Evolutionary conservation across 805 yeast genomes (phyloP).

Genomic region (Candida rishiriensis): DNA sequence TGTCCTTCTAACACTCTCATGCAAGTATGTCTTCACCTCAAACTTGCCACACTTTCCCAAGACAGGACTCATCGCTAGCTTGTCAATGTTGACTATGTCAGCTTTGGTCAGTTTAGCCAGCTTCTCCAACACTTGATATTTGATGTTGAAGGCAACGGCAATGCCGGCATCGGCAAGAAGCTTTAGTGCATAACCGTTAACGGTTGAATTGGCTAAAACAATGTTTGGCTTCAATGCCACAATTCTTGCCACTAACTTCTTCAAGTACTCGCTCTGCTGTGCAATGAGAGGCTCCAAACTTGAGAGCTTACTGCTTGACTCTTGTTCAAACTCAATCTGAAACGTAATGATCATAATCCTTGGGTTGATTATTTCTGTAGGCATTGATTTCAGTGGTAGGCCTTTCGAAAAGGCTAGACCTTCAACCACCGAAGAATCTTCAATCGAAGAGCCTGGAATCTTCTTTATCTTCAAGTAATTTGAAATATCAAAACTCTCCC

Average conservation of each 20-base stretch:
- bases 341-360: conserved; percentile 79
- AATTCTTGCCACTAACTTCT: conserved; percentile 75
- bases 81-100: conserved; percentile 81
- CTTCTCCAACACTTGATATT: conserved; percentile 76
- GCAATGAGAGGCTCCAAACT: conserved; percentile 79
- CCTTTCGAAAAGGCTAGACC: conserved; percentile 85
- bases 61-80: conserved; percentile 63
- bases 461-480: conserved; percentile 85
- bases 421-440: conserved; percentile 57
- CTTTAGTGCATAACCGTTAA: conserved; percentile 77
- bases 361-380: conserved; percentile 57
- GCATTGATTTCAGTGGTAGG: conserved; percentile 78
- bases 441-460: conserved; percentile 67
- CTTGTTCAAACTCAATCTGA: conserved; percentile 82
- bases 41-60: conserved; percentile 74
- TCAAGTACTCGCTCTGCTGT: conserved; percentile 81
- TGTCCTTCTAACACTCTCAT: conserved; percentile 55
- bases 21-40: conserved; percentile 63
- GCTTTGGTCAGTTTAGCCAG: conserved; percentile 76
- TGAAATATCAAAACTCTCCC: conserved; percentile 79
- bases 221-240: conserved; percentile 73
- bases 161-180: conserved; percentile 70
- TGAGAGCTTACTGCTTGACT: conserved; percentile 41
- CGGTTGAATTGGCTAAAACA: conserved; percentile 70
- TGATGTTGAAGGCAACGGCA: conserved; percentile 75